Evolutionary conservation across 495 filamentous ascomycete genomes (phyloP).

Genomic region (Xanthoparmelia taractica): DNA sequence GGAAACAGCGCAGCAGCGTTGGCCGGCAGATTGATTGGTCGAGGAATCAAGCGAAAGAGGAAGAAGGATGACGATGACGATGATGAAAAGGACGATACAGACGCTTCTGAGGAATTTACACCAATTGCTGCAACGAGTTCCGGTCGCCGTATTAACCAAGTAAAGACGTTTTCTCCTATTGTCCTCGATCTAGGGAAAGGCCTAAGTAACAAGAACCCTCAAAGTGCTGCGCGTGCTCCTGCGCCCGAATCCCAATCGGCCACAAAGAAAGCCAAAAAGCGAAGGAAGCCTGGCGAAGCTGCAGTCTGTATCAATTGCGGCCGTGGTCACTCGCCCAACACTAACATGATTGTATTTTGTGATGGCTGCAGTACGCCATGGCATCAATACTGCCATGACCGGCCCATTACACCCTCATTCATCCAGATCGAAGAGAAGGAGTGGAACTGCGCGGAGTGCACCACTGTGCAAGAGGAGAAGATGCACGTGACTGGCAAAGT

Average conservation of each 20-base stretch:
- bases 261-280: constrained; percentile 38
- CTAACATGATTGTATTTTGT: constrained; percentile 90
- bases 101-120: constrained; percentile 43
- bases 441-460: constrained; percentile 76
- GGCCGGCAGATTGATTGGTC: constrained; percentile 1
- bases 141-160: constrained; percentile 71
- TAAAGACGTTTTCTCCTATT: constrained; percentile 51
- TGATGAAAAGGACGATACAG: constrained; percentile 41
- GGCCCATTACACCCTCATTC: constrained; percentile 63
- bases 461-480: constrained; percentile 33
- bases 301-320: constrained; percentile 67
- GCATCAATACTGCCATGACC: constrained; percentile 89
- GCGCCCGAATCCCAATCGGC: constrained; percentile 20
- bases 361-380: constrained; percentile 82
- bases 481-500: constrained; percentile 24
- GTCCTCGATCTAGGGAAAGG: constrained; percentile 28
- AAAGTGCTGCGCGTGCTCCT: constrained; percentile 29
- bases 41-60: constrained; percentile 38
- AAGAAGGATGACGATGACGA: constrained; percentile 39
- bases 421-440: constrained; percentile 57
- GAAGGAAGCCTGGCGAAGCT: constrained; percentile 37
- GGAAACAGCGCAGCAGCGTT: constrained; percentile 10
- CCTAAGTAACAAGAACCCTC: constrained; percentile 32
- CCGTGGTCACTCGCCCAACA: constrained; percentile 62
- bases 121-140: constrained; percentile 69